These are phyloP conservation scores for Hapsidospora chrysogenum DNA, from an alignment of 495 filamentous ascomycete genomes.

Conservation along the genomic window DNA sequence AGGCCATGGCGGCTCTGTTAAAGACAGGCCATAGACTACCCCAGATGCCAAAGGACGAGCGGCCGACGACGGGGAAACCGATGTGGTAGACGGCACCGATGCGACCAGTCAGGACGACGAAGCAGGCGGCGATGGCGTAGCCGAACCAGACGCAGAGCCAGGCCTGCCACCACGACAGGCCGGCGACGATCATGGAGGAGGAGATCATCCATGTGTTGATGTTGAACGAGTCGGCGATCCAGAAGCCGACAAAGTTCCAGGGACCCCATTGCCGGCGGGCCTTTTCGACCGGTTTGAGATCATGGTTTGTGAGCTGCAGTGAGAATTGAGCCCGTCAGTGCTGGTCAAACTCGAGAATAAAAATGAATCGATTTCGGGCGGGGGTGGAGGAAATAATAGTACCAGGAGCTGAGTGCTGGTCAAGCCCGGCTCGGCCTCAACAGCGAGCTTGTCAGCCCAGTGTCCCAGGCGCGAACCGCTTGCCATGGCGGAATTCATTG, in stretches of 20 bases:
- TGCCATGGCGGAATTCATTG: too few species aligned
- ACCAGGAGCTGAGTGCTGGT: slow-evolving; percentile 70
- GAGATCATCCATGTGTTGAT: slow-evolving; percentile 99
- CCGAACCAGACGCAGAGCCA: slow-evolving; percentile 86
- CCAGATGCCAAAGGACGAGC: slow-evolving; percentile 75
- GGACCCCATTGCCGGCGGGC: slow-evolving; percentile 73
- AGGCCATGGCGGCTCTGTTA: slow-evolving; percentile 72
- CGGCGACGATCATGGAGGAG: slow-evolving; percentile 53
- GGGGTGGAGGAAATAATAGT: slow-evolving; percentile 8
- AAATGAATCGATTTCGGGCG: too few species aligned
- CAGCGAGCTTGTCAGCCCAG: slow-evolving; percentile 42
- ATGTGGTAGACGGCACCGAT: slow-evolving; percentile 87
- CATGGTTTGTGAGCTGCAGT: slow-evolving; percentile 59
- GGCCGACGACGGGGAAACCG: slow-evolving; percentile 63
- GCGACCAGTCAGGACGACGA: slow-evolving; percentile 64
- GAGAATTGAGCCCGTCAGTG: slow-evolving; percentile 1
- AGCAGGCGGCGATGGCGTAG: slow-evolving; percentile 58
- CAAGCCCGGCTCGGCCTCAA: slow-evolving; percentile 60
- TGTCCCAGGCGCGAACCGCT: not conserved
- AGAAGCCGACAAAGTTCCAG: slow-evolving; percentile 82
- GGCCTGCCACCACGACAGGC: slow-evolving; percentile 89
- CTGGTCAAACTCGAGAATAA: slow-evolving; percentile 2
- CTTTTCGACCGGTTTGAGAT: slow-evolving; percentile 81
- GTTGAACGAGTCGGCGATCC: slow-evolving; percentile 90
- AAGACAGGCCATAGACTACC: slow-evolving; percentile 82